phyloP scores from a whole-genome alignment of 1,284 basidiomycete species.

The Mycena citricolor region DNA sequence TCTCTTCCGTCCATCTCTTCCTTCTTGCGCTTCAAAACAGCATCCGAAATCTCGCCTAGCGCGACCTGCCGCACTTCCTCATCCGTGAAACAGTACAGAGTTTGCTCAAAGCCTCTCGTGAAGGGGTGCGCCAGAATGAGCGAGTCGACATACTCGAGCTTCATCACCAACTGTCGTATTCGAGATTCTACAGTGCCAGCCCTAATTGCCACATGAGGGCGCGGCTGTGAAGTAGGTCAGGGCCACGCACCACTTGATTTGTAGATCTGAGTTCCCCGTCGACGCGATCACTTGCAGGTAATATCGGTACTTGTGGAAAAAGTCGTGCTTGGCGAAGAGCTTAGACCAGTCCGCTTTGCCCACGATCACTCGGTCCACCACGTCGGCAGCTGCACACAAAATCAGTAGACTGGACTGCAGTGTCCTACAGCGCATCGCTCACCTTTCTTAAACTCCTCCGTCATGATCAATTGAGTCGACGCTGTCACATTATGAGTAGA shows the following conservation, averaged over 20 bases:
- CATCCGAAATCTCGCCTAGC: slow-evolving; percentile 70
- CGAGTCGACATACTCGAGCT: slow-evolving; percentile 93
- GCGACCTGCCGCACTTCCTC: slow-evolving; percentile 88
- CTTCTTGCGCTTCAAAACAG: slow-evolving; percentile 53
- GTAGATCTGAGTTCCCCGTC: slow-evolving; percentile 77
- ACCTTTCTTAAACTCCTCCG: slow-evolving; percentile 95
- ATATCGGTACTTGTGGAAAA: slow-evolving; percentile 96
- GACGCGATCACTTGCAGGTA: slow-evolving; percentile 99
- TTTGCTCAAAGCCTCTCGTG: slow-evolving; percentile 91
- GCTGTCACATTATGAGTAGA: slow-evolving; percentile 97
- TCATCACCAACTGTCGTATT: slow-evolving; percentile 94
- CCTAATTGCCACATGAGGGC: slow-evolving; percentile 43
- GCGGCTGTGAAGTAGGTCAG: neutral
- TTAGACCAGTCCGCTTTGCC: slow-evolving; percentile 88
- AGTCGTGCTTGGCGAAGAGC: slow-evolving; percentile 92
- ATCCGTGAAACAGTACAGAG: slow-evolving; percentile 79
- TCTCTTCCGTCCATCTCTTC: slow-evolving; percentile 82
- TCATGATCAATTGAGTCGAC: slow-evolving; percentile 96
- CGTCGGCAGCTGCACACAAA: slow-evolving; percentile 69
- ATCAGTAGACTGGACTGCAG: slow-evolving; percentile 5
- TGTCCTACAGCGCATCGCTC: slow-evolving; percentile 20
- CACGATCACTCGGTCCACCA: slow-evolving; percentile 90
- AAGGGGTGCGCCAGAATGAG: slow-evolving; percentile 93
- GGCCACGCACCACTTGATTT: slow-evolving; percentile 86
- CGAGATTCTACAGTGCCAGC: slow-evolving; percentile 96